Evolutionary conservation across 345 rosid species (phyloP), one percentile per base, ranked within the genome.

Genomic region (Erucastrum elatum): DNA sequence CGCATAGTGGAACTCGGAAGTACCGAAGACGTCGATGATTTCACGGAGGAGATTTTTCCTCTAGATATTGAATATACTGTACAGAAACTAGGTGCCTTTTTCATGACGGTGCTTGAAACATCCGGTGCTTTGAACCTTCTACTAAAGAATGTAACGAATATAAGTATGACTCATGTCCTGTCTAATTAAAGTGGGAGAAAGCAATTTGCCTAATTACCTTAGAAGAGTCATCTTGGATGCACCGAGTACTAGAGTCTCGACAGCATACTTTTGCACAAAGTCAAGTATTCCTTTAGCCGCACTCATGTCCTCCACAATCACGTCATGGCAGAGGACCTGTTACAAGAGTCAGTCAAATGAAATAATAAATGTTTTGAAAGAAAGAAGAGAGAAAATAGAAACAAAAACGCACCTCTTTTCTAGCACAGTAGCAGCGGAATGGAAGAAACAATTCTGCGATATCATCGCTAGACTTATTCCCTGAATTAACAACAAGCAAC

Each of bases 401-500:
- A 7, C n/a, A 9, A 30, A 30, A 53, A 75, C 85, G 37, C 41
- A 93, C 99, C 6, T 90, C 91, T 69, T 91, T 94, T 46, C 94
- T 77, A 8, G 89, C 82, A 82, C 97, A 92, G 31, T 89, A 92
- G 86, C 94, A 90, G 58, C 93, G 94, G 74, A 90, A 94, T 5
- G 98, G 98, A 31, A 92, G 94, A 77, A 94, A 89, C 5, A 94
- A 4, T 25, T 88, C 93, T 53, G 70, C 76, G 39, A 83, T 73
- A 62, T 84, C 90, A 68, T 64, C 64, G 0, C 73, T 89, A 87
- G 16, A 30, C 87, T 31, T 71, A 27, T 13, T 35, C 58, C 77
- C 83, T 90, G 83, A 84, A 84, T 71, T 13, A 58, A 35, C 34
- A 71, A 12, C 34, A 71, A 12, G 8, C 44, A 71, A 10, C 12